phyloP scores from a whole-genome alignment of 306 rosid genomes.

The Sicyos baderoa region DNA sequence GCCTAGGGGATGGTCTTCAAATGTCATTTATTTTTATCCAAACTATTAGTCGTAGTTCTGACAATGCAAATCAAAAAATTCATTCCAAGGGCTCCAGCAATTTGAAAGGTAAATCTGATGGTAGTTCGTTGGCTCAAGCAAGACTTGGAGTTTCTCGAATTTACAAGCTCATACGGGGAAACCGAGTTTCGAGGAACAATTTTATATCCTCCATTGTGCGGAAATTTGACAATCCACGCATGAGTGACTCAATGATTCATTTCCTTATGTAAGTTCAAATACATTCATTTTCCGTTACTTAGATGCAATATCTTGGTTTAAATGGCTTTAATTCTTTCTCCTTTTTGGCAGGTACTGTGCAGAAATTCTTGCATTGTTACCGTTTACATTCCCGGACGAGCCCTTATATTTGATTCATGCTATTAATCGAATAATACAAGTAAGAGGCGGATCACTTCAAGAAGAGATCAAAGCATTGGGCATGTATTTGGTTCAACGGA shows the following conservation, averaged over 20 bases:
- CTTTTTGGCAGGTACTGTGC: slow-evolving; percentile 68
- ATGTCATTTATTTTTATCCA: slow-evolving; percentile 82
- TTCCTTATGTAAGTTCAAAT: slow-evolving; percentile 66
- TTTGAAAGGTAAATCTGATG: slow-evolving; percentile 58
- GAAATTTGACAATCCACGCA: slow-evolving; percentile 67
- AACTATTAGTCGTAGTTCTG: slow-evolving; percentile 40
- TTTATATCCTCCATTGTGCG: slow-evolving; percentile 91
- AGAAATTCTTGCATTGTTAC: slow-evolving; percentile 82
- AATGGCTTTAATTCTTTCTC: neutral
- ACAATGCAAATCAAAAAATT: slow-evolving; percentile 34
- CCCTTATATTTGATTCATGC: slow-evolving; percentile 84
- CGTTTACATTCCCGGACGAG: slow-evolving; percentile 75
- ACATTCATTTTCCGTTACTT: slow-evolving; percentile 4
- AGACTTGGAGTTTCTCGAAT: slow-evolving; percentile 96
- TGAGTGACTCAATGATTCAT: slow-evolving; percentile 57
- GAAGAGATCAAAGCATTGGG: slow-evolving; percentile 78
- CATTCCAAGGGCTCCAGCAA: slow-evolving; percentile 44
- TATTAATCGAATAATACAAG: slow-evolving; percentile 86
- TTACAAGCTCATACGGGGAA: slow-evolving; percentile 93
- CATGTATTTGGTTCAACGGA: slow-evolving; percentile 47
- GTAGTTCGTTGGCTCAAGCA: slow-evolving; percentile 61
- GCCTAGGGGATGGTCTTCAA: slow-evolving; percentile 98
- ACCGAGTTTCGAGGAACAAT: slow-evolving; percentile 82
- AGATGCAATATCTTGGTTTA: neutral
- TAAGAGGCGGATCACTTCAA: slow-evolving; percentile 78